Percentiles rank a stretch among this genome's conserved stretches.
Conservation (phyloP, 257 asterid genomes). For the Solanum pinnatisectum region DNA sequence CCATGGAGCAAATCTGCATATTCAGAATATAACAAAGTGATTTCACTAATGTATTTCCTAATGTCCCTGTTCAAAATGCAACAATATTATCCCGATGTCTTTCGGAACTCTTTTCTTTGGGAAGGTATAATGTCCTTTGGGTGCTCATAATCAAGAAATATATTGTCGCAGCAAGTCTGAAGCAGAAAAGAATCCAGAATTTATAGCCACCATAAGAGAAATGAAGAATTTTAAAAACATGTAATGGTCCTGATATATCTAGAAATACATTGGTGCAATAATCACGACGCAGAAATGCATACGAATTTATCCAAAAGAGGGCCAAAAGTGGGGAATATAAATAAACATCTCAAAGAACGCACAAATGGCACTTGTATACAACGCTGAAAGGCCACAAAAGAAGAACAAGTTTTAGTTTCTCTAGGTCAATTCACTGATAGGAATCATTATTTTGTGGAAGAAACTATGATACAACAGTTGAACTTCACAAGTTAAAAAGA, state of each 20-base stretch:
- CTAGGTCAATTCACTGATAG: not conserved
- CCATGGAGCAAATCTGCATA: conserved; percentile 73
- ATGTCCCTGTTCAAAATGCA: not conserved
- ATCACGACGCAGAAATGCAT: not conserved
- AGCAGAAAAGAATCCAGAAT: not conserved
- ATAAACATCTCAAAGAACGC: not conserved
- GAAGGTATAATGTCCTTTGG: not conserved
- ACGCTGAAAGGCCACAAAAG: not conserved
- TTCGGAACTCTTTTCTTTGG: not conserved
- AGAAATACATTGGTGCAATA: not conserved
- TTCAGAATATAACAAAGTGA: not conserved
- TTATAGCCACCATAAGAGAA: not conserved
- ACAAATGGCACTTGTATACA: not conserved
- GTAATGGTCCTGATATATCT: not conserved
- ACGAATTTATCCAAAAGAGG: not conserved
- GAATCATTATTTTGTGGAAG: not conserved
- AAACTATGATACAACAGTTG: not conserved
- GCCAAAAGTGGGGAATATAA: not conserved
- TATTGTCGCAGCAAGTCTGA: not conserved
- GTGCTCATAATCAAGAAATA: not conserved
- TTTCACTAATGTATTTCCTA: not conserved
- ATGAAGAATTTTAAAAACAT: not conserved
- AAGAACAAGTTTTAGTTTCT: not conserved
- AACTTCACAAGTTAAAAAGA: not conserved
- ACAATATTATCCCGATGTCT: not conserved